Evolutionary conservation across 2,329 filamentous ascomycete genomes (phyloP), one percentile per base, ranked within the genome.

Genomic region (Cytospora schulzeri): DNA sequence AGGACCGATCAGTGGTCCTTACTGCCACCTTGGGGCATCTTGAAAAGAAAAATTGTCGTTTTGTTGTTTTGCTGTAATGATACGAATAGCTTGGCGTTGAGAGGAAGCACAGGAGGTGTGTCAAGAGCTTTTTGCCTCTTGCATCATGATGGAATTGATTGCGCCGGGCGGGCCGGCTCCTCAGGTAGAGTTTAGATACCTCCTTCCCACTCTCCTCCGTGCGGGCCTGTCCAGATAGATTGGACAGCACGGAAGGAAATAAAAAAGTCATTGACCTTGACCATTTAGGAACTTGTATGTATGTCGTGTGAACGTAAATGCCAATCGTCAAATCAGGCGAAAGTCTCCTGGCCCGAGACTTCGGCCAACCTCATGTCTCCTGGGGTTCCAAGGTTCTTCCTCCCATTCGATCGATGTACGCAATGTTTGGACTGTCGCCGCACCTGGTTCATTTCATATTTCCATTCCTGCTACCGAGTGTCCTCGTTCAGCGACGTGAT

Each of bases 11-110:
- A 9, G 53, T 22, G 31, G 19, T 56, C 9, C 17, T 24, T 22
- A 31, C 29, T 11, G 24, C 28, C 53, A 4, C 6, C 12, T 35
- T 35, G 19, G n/a, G 29, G 33, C 31, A 41, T 28, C 22, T 41
- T 28, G n/a, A 57, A 41, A 26, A 41, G n/a, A n/a, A n/a, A n/a
- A n/a, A n/a, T n/a, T n/a, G n/a, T 24, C 14, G 22, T 29, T 51
- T 48, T 24, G 45, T 22, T 22, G 33, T 57, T 51, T 35, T 53
- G 38, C 41, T 62, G 48, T 48, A 5, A 48, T 7, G 48, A 38
- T 29, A 52, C 15, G 41, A 52, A 50, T 50, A 57, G 60, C 60
- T 62, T 51, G 60, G 60, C 60, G 60, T 62, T 62, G 28, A 54
- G 60, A 11, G 41, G n/a, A 17, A 31, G 41, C n/a, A 52, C 35